These are phyloP conservation scores for Apostasia shenzhenica DNA, from an alignment of 106 monocot species.

Conservation along the genomic window DNA sequence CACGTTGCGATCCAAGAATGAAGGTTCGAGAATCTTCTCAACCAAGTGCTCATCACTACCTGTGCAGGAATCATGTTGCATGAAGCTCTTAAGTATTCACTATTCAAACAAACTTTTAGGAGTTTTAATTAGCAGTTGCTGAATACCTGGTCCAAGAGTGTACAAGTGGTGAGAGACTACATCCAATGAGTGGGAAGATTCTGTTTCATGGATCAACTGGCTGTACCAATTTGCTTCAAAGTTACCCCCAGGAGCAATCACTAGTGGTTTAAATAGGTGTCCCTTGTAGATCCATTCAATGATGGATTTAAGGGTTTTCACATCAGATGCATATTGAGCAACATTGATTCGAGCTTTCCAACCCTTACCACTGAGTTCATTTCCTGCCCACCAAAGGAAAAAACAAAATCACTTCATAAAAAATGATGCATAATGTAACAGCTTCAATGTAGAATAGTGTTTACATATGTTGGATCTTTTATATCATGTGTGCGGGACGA, in stretches of 20 bases:
- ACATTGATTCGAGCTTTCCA: constrained; percentile 52
- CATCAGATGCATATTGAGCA: constrained; percentile 64
- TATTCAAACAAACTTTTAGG: too few relatives aligned
- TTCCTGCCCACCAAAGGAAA: constrained; percentile 33
- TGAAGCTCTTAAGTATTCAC: background rate
- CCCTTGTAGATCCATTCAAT: constrained; percentile 45
- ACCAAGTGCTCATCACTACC: constrained; percentile 64
- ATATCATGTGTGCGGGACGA: background rate
- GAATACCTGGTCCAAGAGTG: constrained; percentile 81
- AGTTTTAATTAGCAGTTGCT: too few relatives aligned
- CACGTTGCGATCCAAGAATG: constrained; percentile 51
- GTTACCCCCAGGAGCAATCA: constrained; percentile 80
- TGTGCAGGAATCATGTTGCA: background rate
- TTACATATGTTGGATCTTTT: too few relatives aligned
- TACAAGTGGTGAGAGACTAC: constrained; percentile 94
- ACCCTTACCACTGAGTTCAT: constrained; percentile 83
- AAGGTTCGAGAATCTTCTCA: constrained; percentile 70
- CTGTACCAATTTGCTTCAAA: constrained; percentile 66
- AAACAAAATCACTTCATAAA: background rate
- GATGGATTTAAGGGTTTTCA: constrained; percentile 43
- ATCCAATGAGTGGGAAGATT: constrained; percentile 51
- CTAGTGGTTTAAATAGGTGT: constrained; percentile 40
- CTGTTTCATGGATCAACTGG: constrained; percentile 46
- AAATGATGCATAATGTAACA: too few relatives aligned
- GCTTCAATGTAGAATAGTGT: too few relatives aligned